phyloP scores from a whole-genome alignment of 768 basidiomycete genomes.

The Mycena leptocephala region DNA sequence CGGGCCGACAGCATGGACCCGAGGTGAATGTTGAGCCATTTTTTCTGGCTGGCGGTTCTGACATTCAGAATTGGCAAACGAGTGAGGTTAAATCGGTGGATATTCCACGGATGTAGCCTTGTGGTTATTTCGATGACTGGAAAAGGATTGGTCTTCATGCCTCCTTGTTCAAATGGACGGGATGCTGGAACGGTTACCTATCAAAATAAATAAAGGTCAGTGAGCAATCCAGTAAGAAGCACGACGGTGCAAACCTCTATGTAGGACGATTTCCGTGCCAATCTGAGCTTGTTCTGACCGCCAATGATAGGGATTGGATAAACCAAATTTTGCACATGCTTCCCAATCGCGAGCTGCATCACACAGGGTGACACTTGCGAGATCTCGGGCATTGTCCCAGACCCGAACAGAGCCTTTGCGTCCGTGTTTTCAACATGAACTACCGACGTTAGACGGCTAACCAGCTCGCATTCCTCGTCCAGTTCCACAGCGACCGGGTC shows the following conservation, averaged over 20 bases:
- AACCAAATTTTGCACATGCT: slow-evolving; percentile 34
- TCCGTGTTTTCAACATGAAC: slow-evolving; percentile 36
- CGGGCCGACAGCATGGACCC: slow-evolving; percentile 38
- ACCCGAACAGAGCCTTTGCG: slow-evolving; percentile 32
- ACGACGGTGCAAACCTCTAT: slow-evolving; percentile 50
- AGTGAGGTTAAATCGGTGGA: slow-evolving; percentile 53
- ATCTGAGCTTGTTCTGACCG: slow-evolving; percentile 2
- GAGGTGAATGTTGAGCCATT: slow-evolving; percentile 50
- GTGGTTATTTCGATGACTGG: slow-evolving; percentile 34
- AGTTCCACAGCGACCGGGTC: slow-evolving; percentile 37
- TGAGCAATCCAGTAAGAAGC: slow-evolving; percentile 31
- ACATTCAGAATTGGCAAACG: slow-evolving; percentile 46
- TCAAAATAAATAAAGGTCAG: not conserved
- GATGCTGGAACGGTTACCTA: slow-evolving; percentile 35
- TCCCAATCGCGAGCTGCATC: slow-evolving; percentile 26
- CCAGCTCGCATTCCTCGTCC: slow-evolving; percentile 47
- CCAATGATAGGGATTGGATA: slow-evolving; percentile 25
- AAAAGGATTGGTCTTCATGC: slow-evolving; percentile 42
- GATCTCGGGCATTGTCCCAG: slow-evolving; percentile 35
- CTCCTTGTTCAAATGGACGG: slow-evolving; percentile 43
- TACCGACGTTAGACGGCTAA: slow-evolving; percentile 29
- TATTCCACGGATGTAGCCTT: slow-evolving; percentile 43
- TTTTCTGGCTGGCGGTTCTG: not conserved
- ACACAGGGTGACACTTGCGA: slow-evolving; percentile 21
- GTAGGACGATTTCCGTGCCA: slow-evolving; percentile 21